Evolutionary conservation across 2,329 filamentous ascomycete genomes (phyloP), one percentile per base, ranked within the genome.

Genomic region (Dichotomopilus funicola): DNA sequence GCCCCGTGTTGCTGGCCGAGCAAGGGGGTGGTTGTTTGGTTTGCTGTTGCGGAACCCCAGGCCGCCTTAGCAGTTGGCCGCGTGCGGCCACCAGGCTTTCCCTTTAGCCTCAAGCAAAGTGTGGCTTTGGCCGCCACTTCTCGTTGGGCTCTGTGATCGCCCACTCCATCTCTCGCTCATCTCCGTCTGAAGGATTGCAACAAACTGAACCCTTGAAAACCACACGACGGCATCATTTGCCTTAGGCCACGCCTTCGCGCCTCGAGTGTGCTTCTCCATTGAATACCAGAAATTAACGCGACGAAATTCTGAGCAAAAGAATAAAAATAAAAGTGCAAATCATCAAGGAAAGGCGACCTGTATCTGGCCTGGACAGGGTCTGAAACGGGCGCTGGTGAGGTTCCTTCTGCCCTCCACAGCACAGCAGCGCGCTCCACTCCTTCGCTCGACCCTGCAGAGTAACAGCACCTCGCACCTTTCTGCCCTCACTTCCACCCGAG

Each of bases 121-220:
- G 55, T 57, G 56, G 52, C 49, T 55, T 53, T 27, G 52, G 40
- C 49, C 45, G 49, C 49, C 53, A 49, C 49, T 19, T n/a, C 7
- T n/a, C 12, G 41, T 50, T 53, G 46, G 49, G 53, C 53, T 35
- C 13, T 36, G 8, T 52, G 43, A 35, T 19, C 37, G 27, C 34
- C 12, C 12, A 38, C 6, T 8, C 45, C 7, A 13, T 36, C n/a
- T 11, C 42, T 27, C 38, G 36, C 27, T 35, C 13, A n/a, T 46
- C 19, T 9, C 36, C 35, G 42, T 46, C 33, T 47, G 40, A 46
- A 42, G 38, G 35, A 53, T 37, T 40, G 19, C 38, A 41, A 6
- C 12, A 49, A 52, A 19, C n/a, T 41, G 36, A 38, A 12, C 35
- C 35, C 10, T 7, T 1, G 45, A 6, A 12, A 42, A n/a, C 31